Evolutionary conservation across 2,329 filamentous ascomycete genomes (phyloP), one percentile per base, ranked within the genome.

Genomic region (Ceratocystis variospora): DNA sequence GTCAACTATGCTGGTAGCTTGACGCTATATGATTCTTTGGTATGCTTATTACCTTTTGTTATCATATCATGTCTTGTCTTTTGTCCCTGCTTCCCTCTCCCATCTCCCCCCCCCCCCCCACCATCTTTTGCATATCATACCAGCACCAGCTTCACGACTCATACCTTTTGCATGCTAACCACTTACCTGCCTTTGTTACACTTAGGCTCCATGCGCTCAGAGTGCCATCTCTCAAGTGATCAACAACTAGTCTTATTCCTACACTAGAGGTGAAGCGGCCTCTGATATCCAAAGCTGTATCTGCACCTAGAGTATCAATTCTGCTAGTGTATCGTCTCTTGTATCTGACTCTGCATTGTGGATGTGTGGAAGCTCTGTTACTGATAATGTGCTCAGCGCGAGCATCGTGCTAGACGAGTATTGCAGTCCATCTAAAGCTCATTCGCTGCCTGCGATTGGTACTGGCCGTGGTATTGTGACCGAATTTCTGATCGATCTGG

Each of bases 181-280:
- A 46, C 25, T 6, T n/a, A 22, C 2, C 31, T 45, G 12, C 15
- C 45, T 3, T 57, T 7, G 44, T 48, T 10, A n/a, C 45, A n/a
- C 45, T 19, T 68, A 83, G 79, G 80, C 80, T 48, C 79, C 79
- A 28, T 83, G 81, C 71, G 81, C 76, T 3, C 74, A 77, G 67
- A 73, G 71, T 1, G 81, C 79, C 8, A 67, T 83, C 48, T 77
- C 75, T 1, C 75, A 77, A 67, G 76, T 77, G 66, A 72, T 83
- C 69, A 73, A 76, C 67, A 67, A 70, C 45, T 75, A 78, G 69
- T 81, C 80, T 0, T 71, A 73, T 33, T 72, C 74, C 8, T 73
- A 73, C 59, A 83, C 80, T 68, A 77, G 77, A 15, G 73, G 62
- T 10, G 31, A 77, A 31, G 77, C 72, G 4, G 77, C 76, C 15